phyloP scores from a whole-genome alignment of 345 rosid species.

The Atalantia buxifolia region DNA sequence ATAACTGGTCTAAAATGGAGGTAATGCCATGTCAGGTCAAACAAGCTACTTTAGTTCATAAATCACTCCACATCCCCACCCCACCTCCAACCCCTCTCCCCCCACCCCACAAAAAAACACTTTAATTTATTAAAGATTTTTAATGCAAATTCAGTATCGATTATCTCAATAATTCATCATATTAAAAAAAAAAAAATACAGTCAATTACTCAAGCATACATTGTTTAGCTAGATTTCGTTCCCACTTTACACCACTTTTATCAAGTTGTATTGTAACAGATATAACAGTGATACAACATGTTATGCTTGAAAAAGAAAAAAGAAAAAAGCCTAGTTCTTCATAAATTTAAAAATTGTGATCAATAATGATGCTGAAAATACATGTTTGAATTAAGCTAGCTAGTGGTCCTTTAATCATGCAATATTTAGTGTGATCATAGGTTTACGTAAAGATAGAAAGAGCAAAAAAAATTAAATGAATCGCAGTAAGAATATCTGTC shows the following conservation, averaged over 20 bases:
- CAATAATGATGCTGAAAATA: conserved; percentile 8
- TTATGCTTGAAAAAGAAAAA: conserved; percentile 3
- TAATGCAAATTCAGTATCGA: neutral
- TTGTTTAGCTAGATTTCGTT: neutral
- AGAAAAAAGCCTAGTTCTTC: neutral
- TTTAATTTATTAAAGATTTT: neutral
- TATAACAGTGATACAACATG: conserved; percentile 20
- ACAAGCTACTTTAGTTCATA: neutral
- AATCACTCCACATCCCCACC: neutral
- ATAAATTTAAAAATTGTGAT: conserved; percentile 7
- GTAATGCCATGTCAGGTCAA: neutral
- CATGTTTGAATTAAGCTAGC: neutral
- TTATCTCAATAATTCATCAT: too few relatives aligned
- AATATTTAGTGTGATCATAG: neutral
- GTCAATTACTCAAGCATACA: neutral
- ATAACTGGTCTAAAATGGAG: neutral
- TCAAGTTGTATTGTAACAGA: neutral
- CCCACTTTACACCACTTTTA: neutral
- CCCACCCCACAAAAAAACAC: neutral
- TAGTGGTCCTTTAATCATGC: conserved; percentile 7
- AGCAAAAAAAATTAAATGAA: neutral
- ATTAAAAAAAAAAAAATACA: neutral
- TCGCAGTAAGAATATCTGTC: neutral
- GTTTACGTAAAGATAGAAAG: neutral
- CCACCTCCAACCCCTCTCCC: too few relatives aligned